These are phyloP conservation scores for Nicotiana paniculata DNA, from an alignment of 257 asterid species.

Conservation along the genomic window DNA sequence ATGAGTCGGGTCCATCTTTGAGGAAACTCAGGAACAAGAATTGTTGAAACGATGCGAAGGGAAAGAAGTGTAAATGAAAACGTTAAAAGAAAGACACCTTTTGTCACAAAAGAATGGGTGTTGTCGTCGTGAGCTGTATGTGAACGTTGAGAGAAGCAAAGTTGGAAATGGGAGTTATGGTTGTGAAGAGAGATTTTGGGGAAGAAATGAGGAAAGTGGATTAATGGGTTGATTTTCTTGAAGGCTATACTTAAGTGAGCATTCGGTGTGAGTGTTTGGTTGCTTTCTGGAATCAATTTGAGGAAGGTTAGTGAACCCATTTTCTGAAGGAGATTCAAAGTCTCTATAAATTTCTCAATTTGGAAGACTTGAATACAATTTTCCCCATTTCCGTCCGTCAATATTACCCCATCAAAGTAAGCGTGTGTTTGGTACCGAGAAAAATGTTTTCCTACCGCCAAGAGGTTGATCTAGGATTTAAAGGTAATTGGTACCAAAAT, in stretches of 20 bases:
- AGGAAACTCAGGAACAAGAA: constrained; percentile 27
- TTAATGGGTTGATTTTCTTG: constrained; percentile 6
- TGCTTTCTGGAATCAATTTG: neutral
- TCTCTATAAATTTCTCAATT: neutral
- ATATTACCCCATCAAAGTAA: no score
- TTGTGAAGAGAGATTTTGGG: neutral
- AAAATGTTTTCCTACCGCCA: no score
- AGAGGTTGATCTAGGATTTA: no score
- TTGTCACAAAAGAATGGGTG: constrained; percentile 6
- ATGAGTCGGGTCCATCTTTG: constrained; percentile 27
- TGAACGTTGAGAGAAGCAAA: constrained; percentile 9
- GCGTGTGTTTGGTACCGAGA: no score
- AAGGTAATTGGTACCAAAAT: no score
- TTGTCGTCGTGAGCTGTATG: neutral
- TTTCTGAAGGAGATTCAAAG: neutral
- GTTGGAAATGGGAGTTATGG: neutral
- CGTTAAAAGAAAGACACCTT: constrained; percentile 14
- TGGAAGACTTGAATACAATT: neutral
- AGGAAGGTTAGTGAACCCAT: neutral
- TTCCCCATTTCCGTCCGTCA: no score
- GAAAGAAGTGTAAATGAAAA: constrained; percentile 22
- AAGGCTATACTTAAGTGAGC: neutral
- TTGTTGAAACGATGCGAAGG: constrained; percentile 20
- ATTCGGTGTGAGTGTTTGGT: neutral
- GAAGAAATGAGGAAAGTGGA: neutral